These are phyloP conservation scores for Elsinoe australis DNA, from an alignment of 2,329 filamentous ascomycete species.

Conservation along the genomic window DNA sequence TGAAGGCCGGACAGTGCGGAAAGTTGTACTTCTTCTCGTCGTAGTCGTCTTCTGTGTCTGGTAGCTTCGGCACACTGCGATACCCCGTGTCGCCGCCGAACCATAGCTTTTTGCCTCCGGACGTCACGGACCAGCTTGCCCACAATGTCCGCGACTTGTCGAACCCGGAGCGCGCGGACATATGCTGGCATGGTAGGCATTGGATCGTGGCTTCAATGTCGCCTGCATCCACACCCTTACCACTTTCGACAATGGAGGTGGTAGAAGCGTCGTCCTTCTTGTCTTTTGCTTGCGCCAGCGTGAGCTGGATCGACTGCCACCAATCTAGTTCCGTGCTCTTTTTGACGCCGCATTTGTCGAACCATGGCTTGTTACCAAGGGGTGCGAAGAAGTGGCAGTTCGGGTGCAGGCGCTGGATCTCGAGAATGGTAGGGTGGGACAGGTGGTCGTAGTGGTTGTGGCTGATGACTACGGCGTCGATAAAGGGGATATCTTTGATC, in stretches of 20 bases:
- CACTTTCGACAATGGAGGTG: conserved; percentile 13
- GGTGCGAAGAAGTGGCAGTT: conserved; percentile 83
- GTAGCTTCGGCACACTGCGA: conserved; percentile 61
- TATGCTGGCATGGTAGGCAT: conserved; percentile 80
- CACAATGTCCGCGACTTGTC: conserved; percentile 74
- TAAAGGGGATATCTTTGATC: conserved; percentile 36
- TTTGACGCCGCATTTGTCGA: conserved; percentile 58
- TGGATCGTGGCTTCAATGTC: conserved; percentile 64
- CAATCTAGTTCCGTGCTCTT: conserved; percentile 88
- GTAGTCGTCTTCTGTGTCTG: conserved; percentile 62
- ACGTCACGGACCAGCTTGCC: conserved; percentile 75
- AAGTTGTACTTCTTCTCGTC: conserved; percentile 56
- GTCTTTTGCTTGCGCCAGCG: conserved; percentile 40
- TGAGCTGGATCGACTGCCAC: conserved; percentile 82
- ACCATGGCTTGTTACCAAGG: conserved; percentile 76
- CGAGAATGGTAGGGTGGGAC: conserved; percentile 64
- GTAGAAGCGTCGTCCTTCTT: conserved; percentile 7
- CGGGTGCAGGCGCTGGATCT: conserved; percentile 63
- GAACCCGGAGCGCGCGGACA: conserved; percentile 57
- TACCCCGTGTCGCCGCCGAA: conserved; percentile 89
- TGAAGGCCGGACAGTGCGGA: conserved; percentile 75
- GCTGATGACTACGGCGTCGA: conserved; percentile 63
- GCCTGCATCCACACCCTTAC: conserved; percentile 18
- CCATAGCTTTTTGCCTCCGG: conserved; percentile 69
- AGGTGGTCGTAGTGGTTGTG: conserved; percentile 94